Percentiles rank a stretch among this genome's conserved stretches.
phyloP scores from a whole-genome alignment of 495 filamentous ascomycete species.

The Achaetomiella virescens region DNA sequence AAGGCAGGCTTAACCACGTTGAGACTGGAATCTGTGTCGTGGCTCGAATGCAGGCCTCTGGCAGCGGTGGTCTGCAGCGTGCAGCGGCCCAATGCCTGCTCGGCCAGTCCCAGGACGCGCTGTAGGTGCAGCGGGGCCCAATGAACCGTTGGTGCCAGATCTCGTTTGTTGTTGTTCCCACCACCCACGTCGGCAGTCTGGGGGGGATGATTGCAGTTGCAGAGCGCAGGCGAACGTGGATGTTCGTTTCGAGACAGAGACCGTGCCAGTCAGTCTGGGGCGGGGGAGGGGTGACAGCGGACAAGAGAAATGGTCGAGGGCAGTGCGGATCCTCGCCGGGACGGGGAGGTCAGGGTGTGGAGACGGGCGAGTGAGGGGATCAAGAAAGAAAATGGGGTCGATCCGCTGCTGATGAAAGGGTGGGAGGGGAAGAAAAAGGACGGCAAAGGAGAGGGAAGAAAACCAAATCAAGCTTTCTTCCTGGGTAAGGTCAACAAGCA shows the following conservation, averaged over 20 bases:
- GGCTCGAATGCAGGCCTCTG: constrained; percentile 54
- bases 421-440: not conserved
- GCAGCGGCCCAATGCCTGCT: constrained; percentile 44
- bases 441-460: not conserved
- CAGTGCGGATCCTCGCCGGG: constrained; percentile 7
- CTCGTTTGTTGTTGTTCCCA: constrained; percentile 18
- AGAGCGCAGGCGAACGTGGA: constrained; percentile 15
- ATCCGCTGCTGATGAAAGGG: not conserved
- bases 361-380: constrained; percentile 6
- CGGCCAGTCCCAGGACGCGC: constrained; percentile 37
- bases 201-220: constrained; percentile 3
- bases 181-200: constrained; percentile 4
- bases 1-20: constrained; percentile 34
- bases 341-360: constrained; percentile 11
- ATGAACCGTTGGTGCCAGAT: constrained; percentile 18
- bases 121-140: constrained; percentile 24
- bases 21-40: constrained; percentile 45
- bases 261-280: not conserved
- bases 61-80: constrained; percentile 45
- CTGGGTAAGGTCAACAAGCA: not conserved
- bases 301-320: not conserved
- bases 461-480: not conserved
- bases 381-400: not conserved
- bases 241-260: constrained; percentile 17
- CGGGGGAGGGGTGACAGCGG: not conserved